A percentile compares a stretch with the other conserved stretches of the same genome.
Evolutionary conservation across 768 basidiomycete genomes (phyloP).

Genomic region (Bullera alba): DNA sequence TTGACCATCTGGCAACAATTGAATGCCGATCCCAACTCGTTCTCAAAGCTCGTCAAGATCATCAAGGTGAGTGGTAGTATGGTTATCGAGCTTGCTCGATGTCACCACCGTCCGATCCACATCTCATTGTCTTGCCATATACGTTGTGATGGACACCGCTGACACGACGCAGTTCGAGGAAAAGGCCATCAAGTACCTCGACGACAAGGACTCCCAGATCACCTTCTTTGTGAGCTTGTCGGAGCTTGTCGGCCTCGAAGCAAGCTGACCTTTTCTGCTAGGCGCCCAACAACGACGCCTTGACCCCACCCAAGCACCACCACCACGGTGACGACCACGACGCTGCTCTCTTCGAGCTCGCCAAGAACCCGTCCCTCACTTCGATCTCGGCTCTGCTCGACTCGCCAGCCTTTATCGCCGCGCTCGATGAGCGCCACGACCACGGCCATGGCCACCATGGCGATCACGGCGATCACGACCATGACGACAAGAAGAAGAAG

Average conservation of each 20-base stretch:
- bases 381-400: constrained; percentile 24
- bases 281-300: constrained; percentile 42
- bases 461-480: constrained; percentile 34
- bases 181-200: constrained; percentile 34
- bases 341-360: constrained; percentile 16
- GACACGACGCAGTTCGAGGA: constrained; percentile 3
- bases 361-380: constrained; percentile 27
- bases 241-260: background rate
- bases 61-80: constrained; percentile 29
- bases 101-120: background rate
- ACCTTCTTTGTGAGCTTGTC: constrained; percentile 43
- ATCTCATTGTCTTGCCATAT: background rate
- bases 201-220: constrained; percentile 36
- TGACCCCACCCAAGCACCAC: constrained; percentile 36
- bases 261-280: constrained; percentile 2
- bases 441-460: constrained; percentile 10
- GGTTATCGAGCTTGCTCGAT: background rate
- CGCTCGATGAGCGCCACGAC: constrained; percentile 2
- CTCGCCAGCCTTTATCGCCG: constrained; percentile 18
- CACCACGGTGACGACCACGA: constrained; percentile 30
- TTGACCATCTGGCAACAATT: constrained; percentile 44
- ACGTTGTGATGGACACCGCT: background rate
- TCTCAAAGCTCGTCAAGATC: constrained; percentile 40
- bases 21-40: constrained; percentile 36
- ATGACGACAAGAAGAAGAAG: constrained; percentile 49